Evolutionary conservation across 1,284 basidiomycete genomes (phyloP), one percentile per base, ranked within the genome.

Genomic region (Thelephora terrestris): DNA sequence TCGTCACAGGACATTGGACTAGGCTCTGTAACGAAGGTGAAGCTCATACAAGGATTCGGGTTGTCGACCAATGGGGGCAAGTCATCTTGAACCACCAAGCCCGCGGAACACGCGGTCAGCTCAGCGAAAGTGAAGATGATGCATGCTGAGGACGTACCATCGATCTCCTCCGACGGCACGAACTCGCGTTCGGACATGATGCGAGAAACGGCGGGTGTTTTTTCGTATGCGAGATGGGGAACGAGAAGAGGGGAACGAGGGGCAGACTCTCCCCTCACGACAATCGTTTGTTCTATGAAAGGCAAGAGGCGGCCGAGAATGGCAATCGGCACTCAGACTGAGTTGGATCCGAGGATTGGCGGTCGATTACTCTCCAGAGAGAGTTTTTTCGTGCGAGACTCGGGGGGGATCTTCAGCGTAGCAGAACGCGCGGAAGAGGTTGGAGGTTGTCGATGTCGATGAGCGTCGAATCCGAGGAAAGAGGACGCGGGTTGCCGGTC

Each of bases 11-110:
- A 69, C 55, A 67, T 66, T 23, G 71, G 68, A 7, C 68, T 66
- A 58, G 73, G 69, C 52, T 74, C 70, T 18, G 69, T 63, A 53
- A 67, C 64, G 55, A 75, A 75, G 14, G 74, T 75, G 55, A 68
- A 75, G 32, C 66, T 68, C 67, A 75, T 72, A 20, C 66, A 61
- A 47, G 71, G 64, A 50, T 62, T 65, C 48, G 72, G 74, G 52
- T 70, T 67, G 58, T 74, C 72, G 52, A 75, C 73, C 58, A 75
- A 68, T 21, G 73, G 70, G 16, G 72, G 72, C 71, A 74, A 70
- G 44, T 68, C 69, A 53, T 69, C 69, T 65, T n/a, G n/a, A 48
- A 47, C 42, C 34, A 39, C 34, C 38, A 52, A n/a, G 29, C 47
- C 46, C 47, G 39, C 53, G 54, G 50, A 47, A 47, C 46, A 58